These are phyloP conservation scores for Betula pendula DNA, from an alignment of 306 rosid genomes.

Conservation along the genomic window DNA sequence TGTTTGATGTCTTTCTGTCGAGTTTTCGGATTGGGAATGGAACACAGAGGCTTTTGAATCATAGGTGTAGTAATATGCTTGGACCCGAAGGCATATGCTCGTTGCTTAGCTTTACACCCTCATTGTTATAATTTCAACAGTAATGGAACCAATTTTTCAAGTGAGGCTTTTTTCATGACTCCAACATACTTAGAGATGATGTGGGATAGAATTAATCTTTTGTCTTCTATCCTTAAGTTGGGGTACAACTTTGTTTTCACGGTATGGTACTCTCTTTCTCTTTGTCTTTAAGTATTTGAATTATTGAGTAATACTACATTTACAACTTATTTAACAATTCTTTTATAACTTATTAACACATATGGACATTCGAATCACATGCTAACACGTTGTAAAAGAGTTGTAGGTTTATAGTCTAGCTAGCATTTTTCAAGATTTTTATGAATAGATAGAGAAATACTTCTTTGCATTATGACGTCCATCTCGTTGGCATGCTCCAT, in stretches of 20 bases:
- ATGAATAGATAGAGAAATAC: no score
- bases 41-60: constrained; percentile 55
- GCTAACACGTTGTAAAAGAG: no score
- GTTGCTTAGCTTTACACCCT: constrained; percentile 60
- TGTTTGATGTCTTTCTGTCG: constrained; percentile 71
- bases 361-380: no score
- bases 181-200: constrained; percentile 67
- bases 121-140: constrained; percentile 58
- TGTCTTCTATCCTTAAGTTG: constrained; percentile 52
- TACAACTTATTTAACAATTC: no score
- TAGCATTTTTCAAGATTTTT: no score
- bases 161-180: constrained; percentile 73
- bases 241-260: constrained; percentile 87
- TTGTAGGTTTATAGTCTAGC: no score
- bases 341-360: no score
- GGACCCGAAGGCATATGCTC: constrained; percentile 68
- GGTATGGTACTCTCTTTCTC: constrained; percentile 34
- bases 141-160: constrained; percentile 50
- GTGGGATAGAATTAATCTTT: constrained; percentile 76
- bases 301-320: no score
- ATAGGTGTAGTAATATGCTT: constrained; percentile 62
- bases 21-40: constrained; percentile 66
- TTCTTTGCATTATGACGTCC: no score
- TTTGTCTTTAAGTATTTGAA: not conserved
- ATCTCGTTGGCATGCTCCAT: no score